Evolutionary conservation across 1,284 basidiomycete genomes (phyloP), one percentile per base, ranked within the genome.

Genomic region (Coniferiporia sulphurascens): DNA sequence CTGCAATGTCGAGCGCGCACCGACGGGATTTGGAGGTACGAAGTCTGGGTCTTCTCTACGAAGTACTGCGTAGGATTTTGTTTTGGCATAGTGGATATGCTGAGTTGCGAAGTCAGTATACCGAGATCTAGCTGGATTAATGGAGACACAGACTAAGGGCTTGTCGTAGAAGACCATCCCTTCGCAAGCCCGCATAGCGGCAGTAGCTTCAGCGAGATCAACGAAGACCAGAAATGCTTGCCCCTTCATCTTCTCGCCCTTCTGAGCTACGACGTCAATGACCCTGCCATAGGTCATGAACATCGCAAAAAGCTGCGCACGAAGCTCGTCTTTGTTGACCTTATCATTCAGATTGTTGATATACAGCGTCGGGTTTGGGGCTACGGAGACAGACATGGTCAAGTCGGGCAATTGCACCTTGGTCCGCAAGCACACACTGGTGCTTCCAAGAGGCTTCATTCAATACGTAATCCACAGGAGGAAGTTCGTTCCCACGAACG

Each of bases 141-240:
- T 58, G 44, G 22, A 59, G 52, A 27, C 12, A 80, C 87, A 75
- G 72, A 94, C 93, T 72, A 96, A 79, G 44, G 89, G 87, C 68
- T 91, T 93, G 67, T 94, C 93, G 71, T 98, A 98, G 76, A 98
- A 98, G 17, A 85, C 66, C 81, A 96, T 92, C 57, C 95, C 95
- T 66, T 91, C 87, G 69, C 95, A 88, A 51, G 88, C 91, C 46
- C 95, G 82, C 82, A 97, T 81, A 17, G 95, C 97, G 41, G 93
- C 83, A 10, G 95, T 98, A 57, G 95, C 93, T 52, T 86, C 83
- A 17, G 89, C 83, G 60, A 95, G 84, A 75, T 95, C 93, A 63
- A 86, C 83, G 74, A 98, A 99, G 63, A 97, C 95, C 67, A 99
- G 84, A 73, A 98, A 99, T 0, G 96, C 96, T 75, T 98, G 95